Percentiles rank a stretch among this genome's conserved stretches.
Evolutionary conservation across 495 filamentous ascomycete species (phyloP).

Genomic region (Aspergillus ellipticus): DNA sequence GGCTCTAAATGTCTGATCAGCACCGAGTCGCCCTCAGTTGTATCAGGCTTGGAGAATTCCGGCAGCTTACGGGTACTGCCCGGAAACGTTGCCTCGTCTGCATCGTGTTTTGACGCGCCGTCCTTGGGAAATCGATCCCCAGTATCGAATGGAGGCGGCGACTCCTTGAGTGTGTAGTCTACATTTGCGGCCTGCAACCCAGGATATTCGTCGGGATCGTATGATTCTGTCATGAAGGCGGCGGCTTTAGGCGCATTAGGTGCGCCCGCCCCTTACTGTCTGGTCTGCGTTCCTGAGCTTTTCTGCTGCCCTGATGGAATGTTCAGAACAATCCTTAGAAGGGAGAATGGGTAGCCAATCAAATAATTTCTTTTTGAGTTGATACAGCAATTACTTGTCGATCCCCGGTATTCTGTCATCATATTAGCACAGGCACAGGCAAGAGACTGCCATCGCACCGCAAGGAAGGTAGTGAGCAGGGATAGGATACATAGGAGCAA

Average conservation of each 20-base stretch:
- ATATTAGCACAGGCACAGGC: neutral
- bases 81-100: conserved; percentile 23
- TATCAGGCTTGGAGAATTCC: conserved; percentile 26
- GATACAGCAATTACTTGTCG: neutral
- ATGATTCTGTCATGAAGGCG: conserved; percentile 41
- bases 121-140: conserved; percentile 9
- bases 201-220: conserved; percentile 46
- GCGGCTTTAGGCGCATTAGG: conserved; percentile 33
- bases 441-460: neutral
- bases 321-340: neutral
- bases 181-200: conserved; percentile 18
- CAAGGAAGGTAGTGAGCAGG: neutral
- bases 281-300: conserved; percentile 4
- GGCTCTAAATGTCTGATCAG: conserved; percentile 46
- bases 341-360: neutral
- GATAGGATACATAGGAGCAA: neutral
- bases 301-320: neutral
- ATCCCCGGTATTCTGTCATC: neutral
- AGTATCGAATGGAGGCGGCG: conserved; percentile 29
- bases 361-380: neutral
- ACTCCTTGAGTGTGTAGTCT: conserved; percentile 23
- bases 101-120: conserved; percentile 12
- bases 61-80: conserved; percentile 35
- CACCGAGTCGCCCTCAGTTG: conserved; percentile 41
- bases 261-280: conserved; percentile 17